These are phyloP conservation scores for Chlorella ohadii DNA, from an alignment of 139 green algal species.

Conservation along the genomic window DNA sequence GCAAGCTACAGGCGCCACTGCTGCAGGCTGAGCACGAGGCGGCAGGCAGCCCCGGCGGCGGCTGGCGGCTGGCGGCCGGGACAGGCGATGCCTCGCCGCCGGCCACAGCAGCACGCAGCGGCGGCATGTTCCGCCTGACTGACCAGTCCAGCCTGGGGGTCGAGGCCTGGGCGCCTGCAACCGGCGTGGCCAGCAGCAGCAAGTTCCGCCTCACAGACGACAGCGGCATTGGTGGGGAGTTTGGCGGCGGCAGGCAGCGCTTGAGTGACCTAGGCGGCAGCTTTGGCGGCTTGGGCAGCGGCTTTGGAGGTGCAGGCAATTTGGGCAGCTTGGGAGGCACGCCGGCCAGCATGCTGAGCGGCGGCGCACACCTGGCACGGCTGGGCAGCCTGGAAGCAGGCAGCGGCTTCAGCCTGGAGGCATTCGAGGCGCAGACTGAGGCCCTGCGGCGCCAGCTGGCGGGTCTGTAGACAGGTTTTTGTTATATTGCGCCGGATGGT, in stretches of 20 bases:
- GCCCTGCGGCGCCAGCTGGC: constrained; percentile 13
- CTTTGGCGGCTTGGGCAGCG: not conserved
- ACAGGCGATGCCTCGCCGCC: too few relatives aligned
- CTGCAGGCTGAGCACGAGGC: not conserved
- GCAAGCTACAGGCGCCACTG: not conserved
- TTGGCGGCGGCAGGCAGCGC: not conserved
- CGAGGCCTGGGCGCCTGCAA: too few relatives aligned
- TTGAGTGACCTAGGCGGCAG: not conserved
- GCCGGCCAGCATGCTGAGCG: not conserved
- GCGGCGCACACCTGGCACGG: not conserved
- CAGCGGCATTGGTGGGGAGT: not conserved
- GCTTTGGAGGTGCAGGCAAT: too few relatives aligned
- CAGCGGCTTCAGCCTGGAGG: not conserved
- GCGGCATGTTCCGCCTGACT: too few relatives aligned
- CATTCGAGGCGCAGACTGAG: constrained; percentile 15
- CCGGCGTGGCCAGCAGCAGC: constrained; percentile 1
- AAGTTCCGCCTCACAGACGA: constrained; percentile 18
- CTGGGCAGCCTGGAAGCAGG: constrained; percentile 3
- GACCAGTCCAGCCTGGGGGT: too few relatives aligned
- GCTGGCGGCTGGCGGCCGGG: not conserved
- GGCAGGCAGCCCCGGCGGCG: not conserved
- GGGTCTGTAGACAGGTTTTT: not conserved
- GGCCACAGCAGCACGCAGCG: too few relatives aligned
- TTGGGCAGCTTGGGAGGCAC: not conserved
- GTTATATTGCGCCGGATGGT: too few relatives aligned